Evolutionary conservation across 768 basidiomycete genomes (phyloP).

Genomic region (Zangia roseola): DNA sequence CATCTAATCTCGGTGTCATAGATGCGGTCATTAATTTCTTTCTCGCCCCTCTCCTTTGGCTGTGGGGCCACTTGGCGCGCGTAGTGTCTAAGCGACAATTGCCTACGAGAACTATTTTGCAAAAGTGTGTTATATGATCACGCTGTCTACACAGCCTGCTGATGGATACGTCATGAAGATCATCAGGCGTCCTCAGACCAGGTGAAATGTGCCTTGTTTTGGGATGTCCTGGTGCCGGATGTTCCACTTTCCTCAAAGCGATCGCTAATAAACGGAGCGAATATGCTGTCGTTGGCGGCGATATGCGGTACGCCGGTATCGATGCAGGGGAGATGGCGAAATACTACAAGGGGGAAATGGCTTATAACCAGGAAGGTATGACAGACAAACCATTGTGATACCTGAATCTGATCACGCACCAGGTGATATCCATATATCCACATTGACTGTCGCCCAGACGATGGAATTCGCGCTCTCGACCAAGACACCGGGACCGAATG

Average conservation of each 20-base stretch:
- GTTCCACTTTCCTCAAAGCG: conserved; percentile 81
- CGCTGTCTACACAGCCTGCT: not conserved
- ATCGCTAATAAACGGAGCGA: conserved; percentile 75
- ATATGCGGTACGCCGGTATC: conserved; percentile 84
- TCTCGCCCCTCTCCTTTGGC: conserved; percentile 47
- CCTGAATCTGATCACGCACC: not conserved
- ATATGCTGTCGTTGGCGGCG: conserved; percentile 61
- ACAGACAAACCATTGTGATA: not conserved
- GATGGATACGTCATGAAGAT: conserved; percentile 33
- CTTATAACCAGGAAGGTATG: conserved; percentile 73
- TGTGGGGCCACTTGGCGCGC: conserved; percentile 42
- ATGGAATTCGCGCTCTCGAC: conserved; percentile 69
- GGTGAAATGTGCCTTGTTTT: conserved; percentile 88
- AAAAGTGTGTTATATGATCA: conserved; percentile 47
- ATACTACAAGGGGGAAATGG: conserved; percentile 75
- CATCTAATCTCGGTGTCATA: conserved; percentile 17
- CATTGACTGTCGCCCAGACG: conserved; percentile 78
- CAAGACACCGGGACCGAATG: conserved; percentile 73
- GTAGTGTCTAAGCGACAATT: conserved; percentile 38
- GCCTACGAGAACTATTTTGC: conserved; percentile 53
- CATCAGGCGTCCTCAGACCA: conserved; percentile 67
- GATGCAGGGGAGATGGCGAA: conserved; percentile 72
- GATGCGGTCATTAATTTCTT: conserved; percentile 56
- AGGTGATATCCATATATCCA: conserved; percentile 84
- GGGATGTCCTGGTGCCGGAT: conserved; percentile 83